A percentile compares a stretch with the other conserved stretches of the same genome.
Evolutionary conservation across 2,329 filamentous ascomycete genomes (phyloP).

Genomic region (Dichotomopilus funicola): DNA sequence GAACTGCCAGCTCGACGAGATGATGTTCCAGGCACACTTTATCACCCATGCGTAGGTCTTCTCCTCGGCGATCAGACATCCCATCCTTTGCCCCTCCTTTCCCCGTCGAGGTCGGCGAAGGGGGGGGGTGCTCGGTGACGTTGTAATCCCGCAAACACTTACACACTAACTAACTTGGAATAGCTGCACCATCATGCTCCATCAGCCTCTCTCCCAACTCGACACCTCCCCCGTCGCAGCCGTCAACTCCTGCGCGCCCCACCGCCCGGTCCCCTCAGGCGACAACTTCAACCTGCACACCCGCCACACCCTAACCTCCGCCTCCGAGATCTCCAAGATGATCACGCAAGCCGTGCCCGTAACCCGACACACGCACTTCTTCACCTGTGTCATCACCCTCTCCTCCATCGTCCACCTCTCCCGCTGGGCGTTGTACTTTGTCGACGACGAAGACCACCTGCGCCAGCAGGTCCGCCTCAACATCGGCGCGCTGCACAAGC

Average conservation of each 20-base stretch:
- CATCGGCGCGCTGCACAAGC: constrained; percentile 64
- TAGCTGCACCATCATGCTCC: constrained; percentile 64
- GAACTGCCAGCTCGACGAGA: constrained; percentile 71
- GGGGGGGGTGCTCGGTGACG: no score
- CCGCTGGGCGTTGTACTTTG: constrained; percentile 63
- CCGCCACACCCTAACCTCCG: constrained; percentile 71
- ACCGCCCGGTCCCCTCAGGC: constrained; percentile 44
- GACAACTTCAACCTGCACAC: constrained; percentile 61
- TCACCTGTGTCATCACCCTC: constrained; percentile 72
- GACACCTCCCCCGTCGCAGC: constrained; percentile 52
- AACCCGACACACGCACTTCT: constrained; percentile 72
- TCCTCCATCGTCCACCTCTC: constrained; percentile 76
- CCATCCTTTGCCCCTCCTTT: not conserved
- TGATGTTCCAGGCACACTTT: constrained; percentile 89
- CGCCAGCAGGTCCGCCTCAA: constrained; percentile 74
- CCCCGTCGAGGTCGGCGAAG: no score
- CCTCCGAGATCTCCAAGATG: constrained; percentile 68
- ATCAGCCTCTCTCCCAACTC: constrained; percentile 72
- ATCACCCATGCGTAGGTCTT: constrained; percentile 52
- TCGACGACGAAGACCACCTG: constrained; percentile 58
- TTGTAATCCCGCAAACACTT: no score
- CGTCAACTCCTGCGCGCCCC: constrained; percentile 61
- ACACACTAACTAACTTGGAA: not conserved
- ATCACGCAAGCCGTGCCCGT: constrained; percentile 67
- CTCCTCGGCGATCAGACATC: no score